Conservation (phyloP, 2,329 filamentous ascomycete species). For the Diaporthe capsici region DNA sequence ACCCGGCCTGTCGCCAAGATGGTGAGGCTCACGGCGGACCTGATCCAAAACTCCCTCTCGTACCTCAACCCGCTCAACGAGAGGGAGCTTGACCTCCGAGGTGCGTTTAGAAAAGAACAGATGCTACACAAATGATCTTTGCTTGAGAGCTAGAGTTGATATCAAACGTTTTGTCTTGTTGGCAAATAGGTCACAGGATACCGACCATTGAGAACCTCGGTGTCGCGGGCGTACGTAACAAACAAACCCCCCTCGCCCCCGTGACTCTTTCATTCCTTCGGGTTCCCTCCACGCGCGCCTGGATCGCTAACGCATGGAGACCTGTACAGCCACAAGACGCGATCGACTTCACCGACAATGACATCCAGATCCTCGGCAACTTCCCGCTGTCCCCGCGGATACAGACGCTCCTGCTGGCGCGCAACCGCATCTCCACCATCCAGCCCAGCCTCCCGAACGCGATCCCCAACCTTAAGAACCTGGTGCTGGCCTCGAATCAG, state of each 20-base stretch:
- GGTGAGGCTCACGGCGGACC: constrained; percentile 90
- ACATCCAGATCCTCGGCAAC: constrained; percentile 90
- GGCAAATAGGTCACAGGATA: constrained; percentile 92
- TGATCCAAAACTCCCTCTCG: constrained; percentile 94
- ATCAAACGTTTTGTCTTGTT: constrained; percentile 66
- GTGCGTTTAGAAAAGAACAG: constrained; percentile 96
- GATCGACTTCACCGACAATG: constrained; percentile 99
- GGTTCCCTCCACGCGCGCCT: neutral
- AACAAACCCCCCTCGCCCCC: constrained; percentile 27
- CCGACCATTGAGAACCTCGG: constrained; percentile 97
- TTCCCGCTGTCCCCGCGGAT: constrained; percentile 93
- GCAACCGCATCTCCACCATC: constrained; percentile 88
- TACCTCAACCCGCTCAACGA: constrained; percentile 99
- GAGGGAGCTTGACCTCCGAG: constrained; percentile 98
- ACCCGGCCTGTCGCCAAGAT: constrained; percentile 65
- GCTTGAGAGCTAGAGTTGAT: constrained; percentile 82
- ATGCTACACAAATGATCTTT: constrained; percentile 83
- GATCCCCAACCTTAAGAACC: constrained; percentile 84
- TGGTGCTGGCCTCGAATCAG: constrained; percentile 88
- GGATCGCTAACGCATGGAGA: neutral
- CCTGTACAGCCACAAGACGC: constrained; percentile 85
- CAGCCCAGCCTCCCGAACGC: constrained; percentile 81
- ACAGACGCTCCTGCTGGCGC: constrained; percentile 87
- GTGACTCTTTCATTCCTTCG: too few relatives aligned
- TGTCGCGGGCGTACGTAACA: constrained; percentile 83